Evolutionary conservation across 1,284 basidiomycete genomes (phyloP).

Genomic region (Mycosarcoma maydis): DNA sequence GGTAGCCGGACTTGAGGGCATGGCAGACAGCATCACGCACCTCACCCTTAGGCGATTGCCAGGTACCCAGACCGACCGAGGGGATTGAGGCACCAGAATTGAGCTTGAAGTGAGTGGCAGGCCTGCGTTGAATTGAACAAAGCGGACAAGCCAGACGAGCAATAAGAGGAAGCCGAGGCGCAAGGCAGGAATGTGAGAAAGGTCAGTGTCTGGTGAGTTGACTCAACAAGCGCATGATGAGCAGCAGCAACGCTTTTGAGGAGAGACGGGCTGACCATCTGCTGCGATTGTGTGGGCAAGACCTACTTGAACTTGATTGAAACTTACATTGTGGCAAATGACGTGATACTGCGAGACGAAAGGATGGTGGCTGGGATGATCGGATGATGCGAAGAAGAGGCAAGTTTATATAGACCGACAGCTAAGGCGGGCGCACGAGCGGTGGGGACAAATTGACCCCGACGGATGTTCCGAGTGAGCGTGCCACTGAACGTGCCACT

Average conservation of each 20-base stretch:
- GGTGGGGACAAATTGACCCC: neutral
- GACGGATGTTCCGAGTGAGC: neutral
- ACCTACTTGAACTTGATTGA: neutral
- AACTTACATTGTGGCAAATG: constrained; percentile 29
- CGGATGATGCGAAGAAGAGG: constrained; percentile 8
- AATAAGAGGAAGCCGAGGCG: neutral
- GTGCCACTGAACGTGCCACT: neutral
- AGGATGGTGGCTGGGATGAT: constrained; percentile 1
- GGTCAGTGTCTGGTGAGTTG: too few species aligned
- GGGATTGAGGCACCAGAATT: constrained; percentile 55
- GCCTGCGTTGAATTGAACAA: too few species aligned
- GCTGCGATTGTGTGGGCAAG: too few species aligned
- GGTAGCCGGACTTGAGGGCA: constrained; percentile 58
- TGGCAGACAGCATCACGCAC: constrained; percentile 70
- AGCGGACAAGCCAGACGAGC: too few species aligned
- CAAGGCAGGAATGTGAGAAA: too few species aligned
- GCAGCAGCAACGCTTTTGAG: too few species aligned
- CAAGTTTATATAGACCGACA: constrained; percentile 17
- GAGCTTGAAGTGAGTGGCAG: constrained; percentile 49
- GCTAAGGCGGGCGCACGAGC: neutral
- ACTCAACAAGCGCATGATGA: neutral
- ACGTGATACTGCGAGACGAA: neutral
- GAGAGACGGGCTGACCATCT: too few species aligned
- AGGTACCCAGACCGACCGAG: constrained; percentile 55
- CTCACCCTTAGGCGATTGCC: constrained; percentile 66